Evolutionary conservation across 192 early-diverging fungal genomes (phyloP).

Genomic region (Obelidium mucronatum): DNA sequence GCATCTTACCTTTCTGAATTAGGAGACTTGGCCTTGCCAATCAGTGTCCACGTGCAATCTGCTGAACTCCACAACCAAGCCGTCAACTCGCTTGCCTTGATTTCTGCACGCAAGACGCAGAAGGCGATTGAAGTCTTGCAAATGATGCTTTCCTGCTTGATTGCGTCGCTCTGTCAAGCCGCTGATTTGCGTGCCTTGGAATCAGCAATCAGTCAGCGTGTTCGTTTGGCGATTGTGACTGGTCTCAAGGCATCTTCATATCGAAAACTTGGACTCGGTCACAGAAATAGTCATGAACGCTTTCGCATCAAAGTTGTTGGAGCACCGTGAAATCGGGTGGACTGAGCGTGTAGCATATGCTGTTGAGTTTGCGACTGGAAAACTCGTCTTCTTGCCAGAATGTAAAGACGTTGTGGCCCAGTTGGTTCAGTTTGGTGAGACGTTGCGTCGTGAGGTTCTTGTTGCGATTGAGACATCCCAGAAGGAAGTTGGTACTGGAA

Average conservation of each 20-base stretch:
- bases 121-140: conserved; percentile 4
- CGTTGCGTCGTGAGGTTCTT: neutral
- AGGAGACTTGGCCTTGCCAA: conserved; percentile 1
- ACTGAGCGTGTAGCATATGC: neutral
- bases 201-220: neutral
- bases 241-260: neutral
- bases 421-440: neutral
- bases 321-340: neutral
- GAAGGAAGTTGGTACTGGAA: neutral
- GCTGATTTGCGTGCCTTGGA: conserved; percentile 13
- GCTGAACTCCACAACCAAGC: too few relatives aligned
- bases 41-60: conserved; percentile 8
- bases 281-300: neutral
- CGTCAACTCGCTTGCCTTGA: conserved; percentile 17
- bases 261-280: neutral
- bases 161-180: conserved; percentile 7
- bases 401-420: neutral
- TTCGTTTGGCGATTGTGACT: neutral
- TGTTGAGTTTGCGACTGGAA: neutral
- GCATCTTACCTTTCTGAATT: conserved; percentile 3
- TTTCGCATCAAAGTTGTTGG: neutral
- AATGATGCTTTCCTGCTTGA: conserved; percentile 12
- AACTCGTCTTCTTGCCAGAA: neutral
- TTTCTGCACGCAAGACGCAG: conserved; percentile 5
- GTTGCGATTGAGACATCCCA: neutral